phyloP scores from a whole-genome alignment of 306 rosid genomes.

The Delonix regia region DNA sequence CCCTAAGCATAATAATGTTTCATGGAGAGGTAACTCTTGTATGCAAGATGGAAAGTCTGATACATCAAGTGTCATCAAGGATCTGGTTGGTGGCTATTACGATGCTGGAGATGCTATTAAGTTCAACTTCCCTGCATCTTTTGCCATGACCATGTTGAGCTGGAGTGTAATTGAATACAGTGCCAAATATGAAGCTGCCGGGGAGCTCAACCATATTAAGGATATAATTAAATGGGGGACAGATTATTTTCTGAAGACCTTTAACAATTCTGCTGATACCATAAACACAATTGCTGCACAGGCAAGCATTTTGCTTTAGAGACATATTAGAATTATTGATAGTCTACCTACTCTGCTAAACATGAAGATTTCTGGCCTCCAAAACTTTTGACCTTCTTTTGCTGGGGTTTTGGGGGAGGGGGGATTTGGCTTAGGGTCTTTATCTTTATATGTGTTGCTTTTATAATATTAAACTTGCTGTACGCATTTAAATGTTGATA shows the following conservation, averaged over 20 bases:
- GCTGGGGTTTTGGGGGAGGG: neutral
- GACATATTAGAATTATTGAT: neutral
- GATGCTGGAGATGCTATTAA: slow-evolving; percentile 89
- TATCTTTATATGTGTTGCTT: neutral
- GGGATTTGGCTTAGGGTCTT: neutral
- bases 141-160: slow-evolving; percentile 79
- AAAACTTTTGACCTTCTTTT: neutral
- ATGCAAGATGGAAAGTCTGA: slow-evolving; percentile 50
- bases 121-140: slow-evolving; percentile 72
- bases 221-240: slow-evolving; percentile 84
- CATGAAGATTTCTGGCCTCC: neutral
- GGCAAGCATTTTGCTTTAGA: slow-evolving; percentile 6
- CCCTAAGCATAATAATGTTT: slow-evolving; percentile 74
- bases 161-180: slow-evolving; percentile 92
- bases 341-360: neutral
- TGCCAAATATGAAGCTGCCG: slow-evolving; percentile 78
- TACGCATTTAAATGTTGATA: neutral
- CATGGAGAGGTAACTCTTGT: slow-evolving; percentile 84
- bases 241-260: slow-evolving; percentile 78
- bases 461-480: neutral
- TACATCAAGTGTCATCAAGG: slow-evolving; percentile 40
- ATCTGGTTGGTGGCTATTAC: slow-evolving; percentile 76
- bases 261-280: slow-evolving; percentile 67
- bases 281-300: slow-evolving; percentile 32
- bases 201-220: slow-evolving; percentile 68